Evolutionary conservation across 2,329 filamentous ascomycete species (phyloP), one percentile per base, ranked within the genome.

Genomic region (Penicillium sp.): DNA sequence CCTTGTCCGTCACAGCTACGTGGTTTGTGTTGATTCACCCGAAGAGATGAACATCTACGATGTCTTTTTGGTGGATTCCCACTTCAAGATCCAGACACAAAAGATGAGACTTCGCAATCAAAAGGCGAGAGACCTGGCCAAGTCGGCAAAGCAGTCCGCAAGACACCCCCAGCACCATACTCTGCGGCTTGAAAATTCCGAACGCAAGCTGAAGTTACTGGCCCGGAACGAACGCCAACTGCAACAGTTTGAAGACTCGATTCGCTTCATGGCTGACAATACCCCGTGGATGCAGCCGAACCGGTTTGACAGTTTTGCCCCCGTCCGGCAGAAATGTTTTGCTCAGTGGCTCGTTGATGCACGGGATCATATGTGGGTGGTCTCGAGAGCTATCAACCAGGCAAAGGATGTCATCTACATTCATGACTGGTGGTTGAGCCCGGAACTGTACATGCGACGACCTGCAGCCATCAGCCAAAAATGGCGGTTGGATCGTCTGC

Each of bases 21-120:
- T 98, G 52, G 92, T 95, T 39, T 96, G 92, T 60, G 91, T 97
- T n/a, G 92, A 97, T 66, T 96, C 93, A 0, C 93, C 93, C 0
- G 92, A 97, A 68, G 95, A 95, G 61, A 95, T 97, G 87, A 92
- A 95, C 63, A 95, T 97, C 29, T 96, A 95, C 67, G 95, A 98
- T 71, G 93, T 98, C 20, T 97, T 96, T 69, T 79, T 98, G n/a
- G 88, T 97, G 24, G 93, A 98, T 66, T 80, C 87, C 1, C 86
- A 88, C 61, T 98, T 98, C 71, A 78, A 81, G 45, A 84, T 96
- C 43, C 84, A 90, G 55, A 83, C 87, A 47, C 90, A 90, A 70
- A 66, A 79, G 76, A 60, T 77, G 70, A 69, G 79, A 81, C 41
- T 76, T 53, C 63, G 70, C 58, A 66, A 72, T 56, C 62, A 76